Conservation (phyloP, 768 basidiomycete genomes). For the Lactarius sanguifluus region DNA sequence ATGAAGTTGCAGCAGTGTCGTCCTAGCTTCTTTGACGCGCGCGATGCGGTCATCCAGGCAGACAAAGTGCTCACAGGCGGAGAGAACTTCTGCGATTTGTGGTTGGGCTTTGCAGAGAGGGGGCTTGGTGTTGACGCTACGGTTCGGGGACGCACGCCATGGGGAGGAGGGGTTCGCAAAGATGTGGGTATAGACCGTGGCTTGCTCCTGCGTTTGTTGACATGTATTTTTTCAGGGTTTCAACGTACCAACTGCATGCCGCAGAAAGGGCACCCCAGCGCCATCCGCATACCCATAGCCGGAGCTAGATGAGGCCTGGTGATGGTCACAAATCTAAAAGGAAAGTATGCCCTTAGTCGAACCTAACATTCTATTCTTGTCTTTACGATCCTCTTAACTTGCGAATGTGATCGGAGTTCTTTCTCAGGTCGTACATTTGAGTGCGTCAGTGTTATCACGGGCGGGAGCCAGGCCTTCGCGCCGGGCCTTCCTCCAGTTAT, state of each 20-base stretch:
- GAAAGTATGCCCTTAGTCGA: too few species aligned
- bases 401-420: constrained; percentile 5
- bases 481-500: not conserved
- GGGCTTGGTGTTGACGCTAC: too few species aligned
- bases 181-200: too few species aligned
- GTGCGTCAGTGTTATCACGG: not conserved
- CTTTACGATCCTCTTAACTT: constrained; percentile 3
- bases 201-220: not conserved
- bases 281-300: constrained; percentile 35
- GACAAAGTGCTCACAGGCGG: constrained; percentile 89
- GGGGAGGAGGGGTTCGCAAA: too few species aligned
- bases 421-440: not conserved
- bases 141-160: too few species aligned
- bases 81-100: constrained; percentile 47
- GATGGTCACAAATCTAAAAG: constrained; percentile 16
- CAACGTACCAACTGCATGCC: constrained; percentile 44
- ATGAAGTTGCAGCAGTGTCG: constrained; percentile 97
- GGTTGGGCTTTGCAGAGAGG: too few species aligned
- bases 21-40: constrained; percentile 87
- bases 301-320: constrained; percentile 37
- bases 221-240: constrained; percentile 37
- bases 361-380: not conserved
- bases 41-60: constrained; percentile 88
- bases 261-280: constrained; percentile 31
- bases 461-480: too few species aligned